Conservation (phyloP, 768 basidiomycete species). For the Neoboletus subvelutipes region DNA sequence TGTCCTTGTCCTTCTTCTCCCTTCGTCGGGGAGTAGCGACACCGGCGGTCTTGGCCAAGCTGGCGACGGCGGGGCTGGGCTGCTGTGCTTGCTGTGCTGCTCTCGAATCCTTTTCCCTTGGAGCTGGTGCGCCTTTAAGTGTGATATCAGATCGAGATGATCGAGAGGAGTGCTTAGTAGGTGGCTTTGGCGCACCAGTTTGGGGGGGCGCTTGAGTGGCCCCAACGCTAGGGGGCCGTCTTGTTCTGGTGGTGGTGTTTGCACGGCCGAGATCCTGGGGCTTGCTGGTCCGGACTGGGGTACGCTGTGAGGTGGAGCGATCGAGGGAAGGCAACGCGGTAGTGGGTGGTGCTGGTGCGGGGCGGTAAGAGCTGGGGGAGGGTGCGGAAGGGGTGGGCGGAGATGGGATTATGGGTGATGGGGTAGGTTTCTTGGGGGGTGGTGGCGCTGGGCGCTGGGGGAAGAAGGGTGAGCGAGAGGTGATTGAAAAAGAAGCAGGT, state of each 20-base stretch:
- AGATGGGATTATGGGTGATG: slow-evolving; percentile 30
- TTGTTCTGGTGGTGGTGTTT: slow-evolving; percentile 69
- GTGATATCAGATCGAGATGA: slow-evolving; percentile 60
- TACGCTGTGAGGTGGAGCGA: slow-evolving; percentile 84
- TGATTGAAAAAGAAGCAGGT: background rate
- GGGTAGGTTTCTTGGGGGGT: slow-evolving; percentile 41
- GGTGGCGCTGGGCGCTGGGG: slow-evolving; percentile 40
- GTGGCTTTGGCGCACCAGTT: slow-evolving; percentile 34
- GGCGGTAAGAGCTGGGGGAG: slow-evolving; percentile 57
- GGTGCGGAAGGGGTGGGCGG: slow-evolving; percentile 31
- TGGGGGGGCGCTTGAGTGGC: slow-evolving; percentile 27
- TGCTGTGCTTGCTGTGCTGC: slow-evolving; percentile 41
- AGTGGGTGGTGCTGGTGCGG: slow-evolving; percentile 72
- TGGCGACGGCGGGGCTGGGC: slow-evolving; percentile 61
- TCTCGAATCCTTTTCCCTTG: slow-evolving; percentile 40
- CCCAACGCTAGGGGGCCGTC: slow-evolving; percentile 49
- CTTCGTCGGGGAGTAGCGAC: slow-evolving; percentile 80
- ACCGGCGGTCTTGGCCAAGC: slow-evolving; percentile 64
- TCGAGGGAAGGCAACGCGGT: slow-evolving; percentile 70
- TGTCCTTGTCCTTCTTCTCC: slow-evolving; percentile 82
- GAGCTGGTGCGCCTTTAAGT: slow-evolving; percentile 39
- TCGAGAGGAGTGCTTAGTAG: slow-evolving; percentile 53
- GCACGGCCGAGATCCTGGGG: slow-evolving; percentile 52
- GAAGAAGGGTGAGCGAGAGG: slow-evolving; percentile 7
- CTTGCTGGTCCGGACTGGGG: slow-evolving; percentile 54